phyloP scores from a whole-genome alignment of 2,329 filamentous ascomycete genomes.

The Claviceps cyperi region DNA sequence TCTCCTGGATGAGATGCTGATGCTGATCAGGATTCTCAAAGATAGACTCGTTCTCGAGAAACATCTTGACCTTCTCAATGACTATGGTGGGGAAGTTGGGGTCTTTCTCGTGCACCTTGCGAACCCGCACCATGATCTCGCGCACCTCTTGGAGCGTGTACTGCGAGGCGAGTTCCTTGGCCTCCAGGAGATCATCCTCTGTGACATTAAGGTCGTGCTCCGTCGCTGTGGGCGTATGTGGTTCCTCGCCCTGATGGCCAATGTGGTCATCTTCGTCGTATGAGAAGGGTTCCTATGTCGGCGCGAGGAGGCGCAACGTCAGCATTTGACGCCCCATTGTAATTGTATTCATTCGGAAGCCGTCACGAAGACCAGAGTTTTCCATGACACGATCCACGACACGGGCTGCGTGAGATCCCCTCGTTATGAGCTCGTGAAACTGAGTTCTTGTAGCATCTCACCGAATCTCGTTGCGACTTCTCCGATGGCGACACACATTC shows the following conservation, averaged over 20 bases:
- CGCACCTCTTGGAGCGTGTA: conserved; percentile 29
- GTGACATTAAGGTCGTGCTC: conserved; percentile 30
- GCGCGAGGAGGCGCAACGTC: not conserved
- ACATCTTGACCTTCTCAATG: conserved; percentile 25
- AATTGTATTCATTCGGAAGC: not conserved
- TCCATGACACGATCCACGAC: no score
- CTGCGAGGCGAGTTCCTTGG: conserved; percentile 27
- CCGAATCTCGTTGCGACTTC: conserved; percentile 7
- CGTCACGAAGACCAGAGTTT: no score
- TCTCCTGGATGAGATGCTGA: conserved; percentile 33
- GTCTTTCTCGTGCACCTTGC: conserved; percentile 27
- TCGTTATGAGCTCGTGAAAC: not conserved
- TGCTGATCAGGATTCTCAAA: conserved; percentile 31
- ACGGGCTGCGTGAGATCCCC: no score
- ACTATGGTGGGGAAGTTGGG: conserved; percentile 27
- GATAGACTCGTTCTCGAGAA: conserved; percentile 29
- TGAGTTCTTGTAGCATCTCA: conserved; percentile 1
- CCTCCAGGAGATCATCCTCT: conserved; percentile 30
- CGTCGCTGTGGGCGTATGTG: conserved; percentile 10
- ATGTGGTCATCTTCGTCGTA: conserved; percentile 24
- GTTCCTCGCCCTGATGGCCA: conserved; percentile 16
- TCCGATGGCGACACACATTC: conserved; percentile 7
- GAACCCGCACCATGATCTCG: conserved; percentile 26
- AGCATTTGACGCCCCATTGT: not conserved
- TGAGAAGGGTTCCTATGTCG: conserved; percentile 20